Evolutionary conservation across 306 rosid species (phyloP), one percentile per base, ranked within the genome.

Genomic region (Cucurbita ficifolia): DNA sequence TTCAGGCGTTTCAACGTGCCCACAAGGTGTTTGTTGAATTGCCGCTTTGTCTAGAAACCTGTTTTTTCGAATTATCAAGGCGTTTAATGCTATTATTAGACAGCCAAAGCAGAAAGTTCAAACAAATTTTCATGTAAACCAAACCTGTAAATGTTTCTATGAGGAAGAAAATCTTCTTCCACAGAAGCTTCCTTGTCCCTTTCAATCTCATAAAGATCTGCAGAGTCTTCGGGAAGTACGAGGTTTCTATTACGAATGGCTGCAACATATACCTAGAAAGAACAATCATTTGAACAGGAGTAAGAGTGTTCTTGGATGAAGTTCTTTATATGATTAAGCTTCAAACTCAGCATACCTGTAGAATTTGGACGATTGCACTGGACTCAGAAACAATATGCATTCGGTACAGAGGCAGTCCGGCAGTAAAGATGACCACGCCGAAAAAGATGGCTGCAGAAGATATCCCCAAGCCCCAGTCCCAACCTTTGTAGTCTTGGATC

Each of bases 1-100:
- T 11, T 77, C 72, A 5, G 69, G 74, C 10, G 49, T 77, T 52
- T 78, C 86, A 46, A 39, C 7, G 75, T 82, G 76, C 8, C 55
- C 78, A 1, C 74, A 74, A 19, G 77, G 4, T 58, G 73, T 53
- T 68, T 43, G 35, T 74, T 79, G 72, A 79, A 94, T 83, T 73
- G 98, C 92, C 75, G 98, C 98, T 84, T 79, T 90, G 85, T 94
- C 98, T 79, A 94, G 86, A 78, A 86, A 90, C 83, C 98, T 92
- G 86, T 54, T 40, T 21, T 48, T 74, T 50, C 22, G 36, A 19
- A 48, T 16, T 35, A 4, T 64, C 36, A 43, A 19, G n/a, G 10
- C 12, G 21, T 24, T 12, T 8, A 68, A 24, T 14, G 0, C 73
- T 45, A 61, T 61, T 40, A 18, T 63, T 39, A 48, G 50, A 18